Base-by-base conservation (phyloP, 176 grass and related monocot genomes). In the Aegilops sharonensis region DNA sequence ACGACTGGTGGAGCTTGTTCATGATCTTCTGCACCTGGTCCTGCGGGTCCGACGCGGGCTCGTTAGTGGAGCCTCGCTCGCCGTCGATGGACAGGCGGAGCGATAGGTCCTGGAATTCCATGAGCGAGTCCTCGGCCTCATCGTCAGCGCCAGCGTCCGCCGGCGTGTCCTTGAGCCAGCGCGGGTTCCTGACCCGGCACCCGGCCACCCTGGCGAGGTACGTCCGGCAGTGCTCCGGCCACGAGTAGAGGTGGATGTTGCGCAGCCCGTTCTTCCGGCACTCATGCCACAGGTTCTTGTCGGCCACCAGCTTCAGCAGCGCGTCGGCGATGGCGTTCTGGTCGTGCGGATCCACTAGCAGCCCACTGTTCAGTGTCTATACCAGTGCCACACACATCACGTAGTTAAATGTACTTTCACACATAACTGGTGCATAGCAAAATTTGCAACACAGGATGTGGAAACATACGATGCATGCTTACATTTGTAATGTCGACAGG, bases 221-320 rank as follows among this genome's bases (percentile, higher is more conserved):
- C 8, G 93, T 95, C 75, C 94, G 87, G 88, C 97, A 98, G 84
- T 98, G 97, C 87, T 95, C 97, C 17, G 97, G 97, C 97, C 97
- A 98, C 8, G 97, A 98, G 79, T 92, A 98, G 67, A 95, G 89
- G 77, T 98, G 97, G 78, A 95, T 98, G 87, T 98, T 98, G 62
- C 92, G 90, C 87, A 92, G 80, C 64, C 92, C 97, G 5, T 95
- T 98, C 83, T 85, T 98, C 76, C 97, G 88, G 81, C 97, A 98
- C 10, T 98, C 97, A 20, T 95, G 92, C 97, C 97, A 98, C 48
- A 98, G 37, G 84, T 90, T 95, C 80, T 98, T 98, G 35, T 98
- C 92, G 11, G 94, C 88, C 15, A 98, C 85, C 20, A 98, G 88
- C 87, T 98, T 98, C 64, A 98, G 77, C 35, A 98, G 85, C 3